Conservation (phyloP, 257 asterid species). For the Ocimum tenuiflorum region DNA sequence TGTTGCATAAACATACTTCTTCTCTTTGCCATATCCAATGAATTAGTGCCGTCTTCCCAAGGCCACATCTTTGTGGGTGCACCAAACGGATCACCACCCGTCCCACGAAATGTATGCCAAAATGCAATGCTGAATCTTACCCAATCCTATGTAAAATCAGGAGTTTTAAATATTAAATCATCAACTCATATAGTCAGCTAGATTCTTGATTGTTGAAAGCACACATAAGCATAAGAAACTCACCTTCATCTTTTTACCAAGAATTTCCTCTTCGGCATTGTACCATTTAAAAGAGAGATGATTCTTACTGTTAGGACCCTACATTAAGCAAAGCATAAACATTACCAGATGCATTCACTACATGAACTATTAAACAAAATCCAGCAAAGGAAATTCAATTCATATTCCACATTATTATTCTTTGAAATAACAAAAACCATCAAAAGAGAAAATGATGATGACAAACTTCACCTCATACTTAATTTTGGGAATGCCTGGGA, state of each 20-base stretch:
- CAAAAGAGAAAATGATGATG: neutral
- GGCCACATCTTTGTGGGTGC: slow-evolving; percentile 98
- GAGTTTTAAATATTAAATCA: neutral
- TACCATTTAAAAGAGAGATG: slow-evolving; percentile 89
- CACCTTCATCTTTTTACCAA: slow-evolving; percentile 97
- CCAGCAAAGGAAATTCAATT: neutral
- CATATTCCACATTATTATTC: neutral
- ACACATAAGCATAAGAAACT: slow-evolving; percentile 5
- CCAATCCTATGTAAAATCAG: slow-evolving; percentile 63
- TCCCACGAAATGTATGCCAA: slow-evolving; percentile 99
- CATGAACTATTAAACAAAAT: no score
- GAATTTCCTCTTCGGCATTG: slow-evolving; percentile 80
- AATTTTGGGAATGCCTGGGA: slow-evolving; percentile 71
- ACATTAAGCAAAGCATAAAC: slow-evolving; percentile 1
- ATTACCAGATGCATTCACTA: no score
- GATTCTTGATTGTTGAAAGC: neutral
- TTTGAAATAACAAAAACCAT: no score
- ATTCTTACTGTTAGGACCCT: slow-evolving; percentile 92
- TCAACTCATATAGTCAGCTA: neutral
- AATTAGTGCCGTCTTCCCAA: slow-evolving; percentile 98
- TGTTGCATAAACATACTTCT: slow-evolving; percentile 41
- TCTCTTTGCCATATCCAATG: slow-evolving; percentile 88
- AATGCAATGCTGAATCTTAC: slow-evolving; percentile 90
- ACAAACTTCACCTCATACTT: slow-evolving; percentile 62
- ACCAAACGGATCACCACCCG: slow-evolving; percentile 91